These are phyloP conservation scores for Spergularia marina DNA, from an alignment of 148 eudicot species.

Conservation along the genomic window DNA sequence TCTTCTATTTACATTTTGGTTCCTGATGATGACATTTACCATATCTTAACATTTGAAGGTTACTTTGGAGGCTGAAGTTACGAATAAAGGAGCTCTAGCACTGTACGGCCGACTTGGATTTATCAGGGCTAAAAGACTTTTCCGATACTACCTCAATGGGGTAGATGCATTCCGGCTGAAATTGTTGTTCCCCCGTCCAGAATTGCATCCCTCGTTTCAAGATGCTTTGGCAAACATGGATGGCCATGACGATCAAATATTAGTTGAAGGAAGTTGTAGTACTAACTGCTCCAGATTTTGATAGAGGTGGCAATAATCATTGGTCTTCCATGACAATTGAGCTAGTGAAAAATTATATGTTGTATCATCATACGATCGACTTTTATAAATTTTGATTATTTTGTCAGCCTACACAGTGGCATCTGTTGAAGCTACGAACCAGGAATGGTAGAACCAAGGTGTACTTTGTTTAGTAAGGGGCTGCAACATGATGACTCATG, in stretches of 20 bases:
- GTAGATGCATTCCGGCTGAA: conserved; percentile 93
- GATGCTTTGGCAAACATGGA: conserved; percentile 22
- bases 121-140: conserved; percentile 88
- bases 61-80: conserved; percentile 94
- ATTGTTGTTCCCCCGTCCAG: conserved; percentile 68
- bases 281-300: conserved; percentile 14
- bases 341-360: neutral
- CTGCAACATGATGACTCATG: too few species aligned
- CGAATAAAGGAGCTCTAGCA: conserved; percentile 93
- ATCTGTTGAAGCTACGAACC: neutral
- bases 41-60: conserved; percentile 46
- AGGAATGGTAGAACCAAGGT: too few species aligned
- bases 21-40: neutral
- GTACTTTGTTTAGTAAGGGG: too few species aligned
- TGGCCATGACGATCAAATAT: conserved; percentile 26
- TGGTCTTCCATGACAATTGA: conserved; percentile 1
- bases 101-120: conserved; percentile 93
- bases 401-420: neutral
- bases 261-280: conserved; percentile 33
- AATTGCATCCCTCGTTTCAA: conserved; percentile 38
- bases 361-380: neutral
- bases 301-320: neutral
- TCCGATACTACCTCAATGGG: conserved; percentile 87
- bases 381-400: neutral
- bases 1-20: neutral